Percentiles rank a stretch among this genome's conserved stretches.
phyloP scores from a whole-genome alignment of 2,329 filamentous ascomycete species.

The Atkinsonella texensis region DNA sequence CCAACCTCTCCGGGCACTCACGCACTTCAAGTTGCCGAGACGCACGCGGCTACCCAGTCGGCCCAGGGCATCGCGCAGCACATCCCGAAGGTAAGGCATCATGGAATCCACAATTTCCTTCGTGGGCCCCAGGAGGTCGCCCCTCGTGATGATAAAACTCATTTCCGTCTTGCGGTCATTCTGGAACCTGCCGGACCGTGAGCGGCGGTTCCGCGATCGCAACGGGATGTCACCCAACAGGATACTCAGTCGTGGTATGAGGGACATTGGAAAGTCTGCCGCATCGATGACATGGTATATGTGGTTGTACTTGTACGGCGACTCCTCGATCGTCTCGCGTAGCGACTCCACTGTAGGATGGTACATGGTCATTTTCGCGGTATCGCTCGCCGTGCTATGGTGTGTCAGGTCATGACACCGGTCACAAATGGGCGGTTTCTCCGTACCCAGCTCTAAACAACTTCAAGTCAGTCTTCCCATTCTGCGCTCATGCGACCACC shows the following conservation, averaged over 20 bases:
- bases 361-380: conserved; percentile 46
- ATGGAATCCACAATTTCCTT: conserved; percentile 75
- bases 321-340: conserved; percentile 73
- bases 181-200: conserved; percentile 52
- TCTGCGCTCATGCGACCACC: not conserved
- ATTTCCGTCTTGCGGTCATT: conserved; percentile 61
- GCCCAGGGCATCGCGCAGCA: conserved; percentile 67
- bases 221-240: conserved; percentile 61
- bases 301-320: conserved; percentile 82
- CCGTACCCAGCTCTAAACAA: conserved; percentile 1
- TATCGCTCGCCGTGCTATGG: conserved; percentile 48
- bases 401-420: conserved; percentile 76
- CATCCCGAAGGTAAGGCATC: conserved; percentile 72
- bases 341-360: conserved; percentile 76
- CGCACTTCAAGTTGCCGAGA: conserved; percentile 76
- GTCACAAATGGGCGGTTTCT: conserved; percentile 58
- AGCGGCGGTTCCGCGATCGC: conserved; percentile 69
- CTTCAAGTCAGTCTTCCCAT: not conserved
- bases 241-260: conserved; percentile 64
- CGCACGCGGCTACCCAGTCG: conserved; percentile 55
- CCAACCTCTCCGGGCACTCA: conserved; percentile 79
- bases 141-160: conserved; percentile 82
- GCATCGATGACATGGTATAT: conserved; percentile 93
- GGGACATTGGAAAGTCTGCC: conserved; percentile 90
- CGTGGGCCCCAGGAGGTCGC: conserved; percentile 72